Evolutionary conservation across 176 grass and related monocot species (phyloP), one percentile per base, ranked within the genome.

Genomic region (Guadua angustifolia): DNA sequence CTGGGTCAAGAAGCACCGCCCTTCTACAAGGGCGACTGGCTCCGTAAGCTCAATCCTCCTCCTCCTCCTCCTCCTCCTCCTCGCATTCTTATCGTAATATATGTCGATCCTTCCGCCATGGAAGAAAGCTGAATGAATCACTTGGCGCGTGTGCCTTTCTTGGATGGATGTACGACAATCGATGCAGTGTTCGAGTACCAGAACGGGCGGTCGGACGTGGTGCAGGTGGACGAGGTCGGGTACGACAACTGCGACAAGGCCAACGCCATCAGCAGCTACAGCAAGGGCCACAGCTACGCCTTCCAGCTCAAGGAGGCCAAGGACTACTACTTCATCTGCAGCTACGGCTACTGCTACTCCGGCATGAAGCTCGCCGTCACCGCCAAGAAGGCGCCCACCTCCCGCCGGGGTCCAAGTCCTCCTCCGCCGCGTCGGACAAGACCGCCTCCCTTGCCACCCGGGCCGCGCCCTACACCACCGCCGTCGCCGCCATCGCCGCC

Each of bases 301-400:
- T 99, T 99, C 84, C 71, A 95, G 87, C 93, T 99, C 70, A 99
- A 94, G 83, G 85, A 99, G 75, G 94, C 96, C 77, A 94, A 90
- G 77, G 82, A 79, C 40, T 99, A 95, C 88, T 99, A 94, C 87
- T 99, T 99, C 89, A 94, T 99, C 88, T 95, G 96, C 86, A 99
- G 96, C 82, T 95, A 88, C 40, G 96, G 96, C 2, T 99, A 99
- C 91, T 99, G 96, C 89, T 99, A 94, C 81, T 9, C 40, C 14
- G 96, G 96, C 39, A 99, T 99, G 96, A 99, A 95, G 86, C 80
- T 99, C 33, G 58, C 88, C 77, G 44, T 99, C 79, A 89, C 66
- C 21, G 96, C 88, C 26, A 88, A 95, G 83, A 57, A 71, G 69
- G 74, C 88, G 5, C 35, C 90, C 0, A 29, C 88, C 18, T 77